Evolutionary conservation across 805 yeast species (phyloP).

Genomic region (Ogataea nakhonphanomensis): DNA sequence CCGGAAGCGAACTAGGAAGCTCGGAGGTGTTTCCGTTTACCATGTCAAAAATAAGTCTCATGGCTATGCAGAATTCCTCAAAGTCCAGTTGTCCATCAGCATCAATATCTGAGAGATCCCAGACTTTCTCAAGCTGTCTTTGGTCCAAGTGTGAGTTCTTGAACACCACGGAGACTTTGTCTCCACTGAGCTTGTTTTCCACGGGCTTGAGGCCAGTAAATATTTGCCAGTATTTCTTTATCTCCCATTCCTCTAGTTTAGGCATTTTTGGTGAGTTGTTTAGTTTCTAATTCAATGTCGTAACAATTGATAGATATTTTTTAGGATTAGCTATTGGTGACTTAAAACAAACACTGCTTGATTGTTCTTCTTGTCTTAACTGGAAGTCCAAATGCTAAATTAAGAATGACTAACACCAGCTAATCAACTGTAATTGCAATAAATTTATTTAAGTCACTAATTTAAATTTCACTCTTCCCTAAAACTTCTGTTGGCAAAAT

Average conservation of each 20-base stretch:
- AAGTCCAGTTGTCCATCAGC: slow-evolving; percentile 89
- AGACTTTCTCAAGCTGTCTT: slow-evolving; percentile 71
- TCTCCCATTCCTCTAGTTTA: slow-evolving; percentile 89
- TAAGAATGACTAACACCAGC: too few relatives aligned
- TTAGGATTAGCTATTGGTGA: too few relatives aligned
- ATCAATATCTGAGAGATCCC: slow-evolving; percentile 94
- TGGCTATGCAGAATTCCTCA: slow-evolving; percentile 96
- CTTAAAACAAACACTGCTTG: not conserved
- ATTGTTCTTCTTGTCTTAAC: not conserved
- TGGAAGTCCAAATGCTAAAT: too few relatives aligned
- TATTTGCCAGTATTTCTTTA: slow-evolving; percentile 96
- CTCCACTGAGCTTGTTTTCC: slow-evolving; percentile 77
- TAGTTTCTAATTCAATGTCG: not conserved
- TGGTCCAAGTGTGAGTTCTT: slow-evolving; percentile 84
- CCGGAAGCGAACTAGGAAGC: slow-evolving; percentile 75
- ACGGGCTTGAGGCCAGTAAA: slow-evolving; percentile 86
- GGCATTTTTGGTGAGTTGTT: slow-evolving; percentile 36
- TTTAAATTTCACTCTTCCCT: not conserved
- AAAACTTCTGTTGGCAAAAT: not conserved
- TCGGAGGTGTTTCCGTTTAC: slow-evolving; percentile 62
- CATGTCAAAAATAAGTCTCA: slow-evolving; percentile 89
- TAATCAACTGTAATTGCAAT: too few relatives aligned
- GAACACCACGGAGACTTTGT: slow-evolving; percentile 78
- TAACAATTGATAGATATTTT: too few relatives aligned
- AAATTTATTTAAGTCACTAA: too few relatives aligned